Conservation (phyloP, 805 yeast species). For the Priceomyces melissophilus region DNA sequence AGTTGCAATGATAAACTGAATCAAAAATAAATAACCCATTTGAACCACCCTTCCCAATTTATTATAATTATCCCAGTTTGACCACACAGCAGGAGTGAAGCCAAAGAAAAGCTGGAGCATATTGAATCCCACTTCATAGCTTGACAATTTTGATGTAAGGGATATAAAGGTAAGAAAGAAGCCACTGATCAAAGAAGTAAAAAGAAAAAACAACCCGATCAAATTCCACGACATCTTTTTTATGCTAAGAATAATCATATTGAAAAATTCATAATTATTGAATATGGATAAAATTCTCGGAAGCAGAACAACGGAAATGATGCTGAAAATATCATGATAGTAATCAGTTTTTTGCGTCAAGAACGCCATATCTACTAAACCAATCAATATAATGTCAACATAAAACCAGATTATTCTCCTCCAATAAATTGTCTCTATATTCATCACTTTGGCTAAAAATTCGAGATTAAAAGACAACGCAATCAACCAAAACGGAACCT, state of each 20-base stretch:
- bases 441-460: constrained; percentile 39
- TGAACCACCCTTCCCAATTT: constrained; percentile 45
- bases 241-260: constrained; percentile 48
- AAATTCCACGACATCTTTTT: constrained; percentile 50
- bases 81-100: constrained; percentile 60
- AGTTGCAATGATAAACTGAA: constrained; percentile 53
- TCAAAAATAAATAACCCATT: constrained; percentile 49
- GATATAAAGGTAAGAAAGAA: constrained; percentile 54
- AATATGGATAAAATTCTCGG: constrained; percentile 50
- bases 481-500: constrained; percentile 41
- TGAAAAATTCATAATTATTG: constrained; percentile 50
- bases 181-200: constrained; percentile 49
- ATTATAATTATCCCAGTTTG: constrained; percentile 48
- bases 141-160: constrained; percentile 39
- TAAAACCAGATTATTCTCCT: constrained; percentile 53
- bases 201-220: constrained; percentile 45
- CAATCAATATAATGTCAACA: constrained; percentile 41
- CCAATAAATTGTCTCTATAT: constrained; percentile 44
- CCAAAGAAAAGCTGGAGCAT: constrained; percentile 53
- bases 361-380: constrained; percentile 34
- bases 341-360: constrained; percentile 11
- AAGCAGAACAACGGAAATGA: constrained; percentile 46
- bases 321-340: constrained; percentile 34
- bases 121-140: constrained; percentile 47
- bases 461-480: constrained; percentile 48